Base-by-base conservation (phyloP, 352 stramenopile genomes). In the Phytophthora sp. region DNA sequence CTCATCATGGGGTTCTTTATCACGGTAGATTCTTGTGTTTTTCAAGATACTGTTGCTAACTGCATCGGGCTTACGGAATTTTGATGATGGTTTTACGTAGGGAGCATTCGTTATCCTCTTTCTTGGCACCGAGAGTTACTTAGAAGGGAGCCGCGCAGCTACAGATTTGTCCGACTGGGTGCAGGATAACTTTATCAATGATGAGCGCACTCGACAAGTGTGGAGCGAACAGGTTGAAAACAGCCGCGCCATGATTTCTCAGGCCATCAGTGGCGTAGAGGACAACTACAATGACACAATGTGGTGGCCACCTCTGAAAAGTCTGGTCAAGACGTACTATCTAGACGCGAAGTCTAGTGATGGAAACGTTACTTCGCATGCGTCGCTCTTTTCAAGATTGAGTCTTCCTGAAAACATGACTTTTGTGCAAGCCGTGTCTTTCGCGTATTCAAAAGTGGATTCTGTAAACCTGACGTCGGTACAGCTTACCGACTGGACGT, bases 241-340 rank as follows among this genome's bases (percentile, higher is more conserved):
- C 54, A 91, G 85, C 20, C 85, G 86, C 13, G 74, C 79, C 9
- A 94, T 94, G 86, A 82, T 96, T 11, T 88, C 84, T 3, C 78
- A 89, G 15, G 87, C 83, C 8, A 66, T 96, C 18, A 87, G 75
- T 30, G 77, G 84, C 17, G 73, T 96, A n/a, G 87, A 96, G 60
- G 68, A 90, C 59, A 91, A 91, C 30, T 96, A 94, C 67, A 96
- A 94, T 50, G 80, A 93, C 38, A 96, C 87, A 11, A 93, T 96
- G 81, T 96, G 87, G 87, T 96, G 87, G 84, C 85, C 82, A 42
- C 85, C 87, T 13, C 59, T 96, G 23, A 94, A 94, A 62, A 77
- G 79, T 37, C 55, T 96, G 23, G 80, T 94, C 24, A 89, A 90
- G 60, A 89, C 84, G 48, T 94, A 94, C 64, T 96, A 92, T 42